Evolutionary conservation across 1,284 basidiomycete genomes (phyloP).

Genomic region (Leccinum huronense): DNA sequence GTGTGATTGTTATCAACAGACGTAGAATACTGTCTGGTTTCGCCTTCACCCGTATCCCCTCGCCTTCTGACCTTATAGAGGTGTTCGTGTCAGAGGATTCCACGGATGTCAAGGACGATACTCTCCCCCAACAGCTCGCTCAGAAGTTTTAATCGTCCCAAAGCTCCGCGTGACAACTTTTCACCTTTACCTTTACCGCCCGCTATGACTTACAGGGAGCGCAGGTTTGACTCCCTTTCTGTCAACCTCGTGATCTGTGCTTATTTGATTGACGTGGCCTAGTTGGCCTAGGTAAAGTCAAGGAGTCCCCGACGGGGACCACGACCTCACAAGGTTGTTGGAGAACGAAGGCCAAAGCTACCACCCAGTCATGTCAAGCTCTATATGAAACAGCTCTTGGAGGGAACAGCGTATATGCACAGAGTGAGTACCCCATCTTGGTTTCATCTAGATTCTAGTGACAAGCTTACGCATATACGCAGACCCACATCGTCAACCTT

Average conservation of each 20-base stretch:
- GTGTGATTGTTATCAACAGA: too few relatives aligned
- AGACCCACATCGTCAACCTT: conserved; percentile 96
- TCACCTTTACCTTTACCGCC: conserved; percentile 37
- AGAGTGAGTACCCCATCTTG: conserved; percentile 47
- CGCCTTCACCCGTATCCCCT: too few relatives aligned
- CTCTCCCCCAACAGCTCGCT: too few relatives aligned
- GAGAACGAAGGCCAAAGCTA: conserved; percentile 86
- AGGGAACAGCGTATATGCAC: conserved; percentile 96
- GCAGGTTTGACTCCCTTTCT: conserved; percentile 12
- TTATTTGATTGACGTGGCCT: conserved; percentile 6
- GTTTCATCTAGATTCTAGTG: conserved; percentile 4
- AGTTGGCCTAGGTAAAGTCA: conserved; percentile 50
- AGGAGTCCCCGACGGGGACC: conserved; percentile 89
- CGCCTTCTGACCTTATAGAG: too few relatives aligned
- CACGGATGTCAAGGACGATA: too few relatives aligned
- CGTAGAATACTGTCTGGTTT: too few relatives aligned
- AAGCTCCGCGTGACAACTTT: conserved; percentile 43
- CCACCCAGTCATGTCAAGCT: conserved; percentile 87
- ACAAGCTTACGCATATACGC: conserved; percentile 9
- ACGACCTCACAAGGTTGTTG: conserved; percentile 92
- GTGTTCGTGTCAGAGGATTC: too few relatives aligned
- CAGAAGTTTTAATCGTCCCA: conserved; percentile 33
- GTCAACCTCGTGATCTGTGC: neutral
- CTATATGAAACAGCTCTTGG: conserved; percentile 92
- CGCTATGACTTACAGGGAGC: conserved; percentile 22